Evolutionary conservation across 495 filamentous ascomycete species (phyloP).

Genomic region (Neurospora sublineolata): DNA sequence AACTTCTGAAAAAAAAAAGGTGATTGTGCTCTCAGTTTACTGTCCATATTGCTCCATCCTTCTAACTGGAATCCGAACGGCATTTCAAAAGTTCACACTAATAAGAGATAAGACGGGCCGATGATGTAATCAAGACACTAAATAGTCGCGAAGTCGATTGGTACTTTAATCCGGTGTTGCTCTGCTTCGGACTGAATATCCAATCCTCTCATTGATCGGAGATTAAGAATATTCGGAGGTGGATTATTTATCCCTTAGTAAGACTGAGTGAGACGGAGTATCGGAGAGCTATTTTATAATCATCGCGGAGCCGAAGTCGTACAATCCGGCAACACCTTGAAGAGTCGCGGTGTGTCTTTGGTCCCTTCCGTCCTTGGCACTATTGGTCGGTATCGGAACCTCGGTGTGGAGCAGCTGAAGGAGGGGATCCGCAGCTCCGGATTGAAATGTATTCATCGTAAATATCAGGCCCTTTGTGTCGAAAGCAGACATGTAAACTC

Average conservation of each 20-base stretch:
- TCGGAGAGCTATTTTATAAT: not conserved
- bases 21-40: not conserved
- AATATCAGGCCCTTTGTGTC: not conserved
- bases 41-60: not conserved
- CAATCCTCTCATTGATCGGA: not conserved
- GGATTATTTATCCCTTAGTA: not conserved
- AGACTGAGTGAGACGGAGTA: not conserved
- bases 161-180: not conserved
- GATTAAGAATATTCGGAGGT: not conserved
- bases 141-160: not conserved
- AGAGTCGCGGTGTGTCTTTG: not conserved
- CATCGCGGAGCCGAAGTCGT: not conserved
- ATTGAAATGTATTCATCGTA: not conserved
- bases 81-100: not conserved
- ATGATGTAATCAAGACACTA: not conserved
- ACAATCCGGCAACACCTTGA: not conserved
- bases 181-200: not conserved
- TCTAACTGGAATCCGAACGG: not conserved
- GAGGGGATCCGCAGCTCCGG: not conserved
- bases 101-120: not conserved
- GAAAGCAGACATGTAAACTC: not conserved
- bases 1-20: not conserved
- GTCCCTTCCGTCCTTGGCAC: not conserved
- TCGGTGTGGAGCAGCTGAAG: not conserved
- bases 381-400: not conserved